A percentile compares a stretch with the other conserved stretches of the same genome.
Evolutionary conservation across 805 yeast genomes (phyloP).

Genomic region (Starmerella tilneyi): DNA sequence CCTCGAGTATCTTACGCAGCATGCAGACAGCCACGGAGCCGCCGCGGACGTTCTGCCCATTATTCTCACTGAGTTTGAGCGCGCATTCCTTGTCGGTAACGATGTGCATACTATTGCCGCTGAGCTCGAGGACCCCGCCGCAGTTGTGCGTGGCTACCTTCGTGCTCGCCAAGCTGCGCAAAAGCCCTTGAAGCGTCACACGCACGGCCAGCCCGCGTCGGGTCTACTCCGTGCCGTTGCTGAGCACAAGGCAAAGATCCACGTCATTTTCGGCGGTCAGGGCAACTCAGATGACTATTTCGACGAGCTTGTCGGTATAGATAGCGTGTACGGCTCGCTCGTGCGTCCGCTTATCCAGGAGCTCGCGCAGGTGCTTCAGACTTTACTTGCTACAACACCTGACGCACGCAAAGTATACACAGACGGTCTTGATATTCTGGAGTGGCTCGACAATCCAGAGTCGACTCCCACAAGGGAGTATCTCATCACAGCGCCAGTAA

Average conservation of each 20-base stretch:
- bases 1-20: constrained; percentile 45
- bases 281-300: constrained; percentile 97
- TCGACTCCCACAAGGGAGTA: constrained; percentile 84
- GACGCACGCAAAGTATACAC: constrained; percentile 82
- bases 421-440: constrained; percentile 79
- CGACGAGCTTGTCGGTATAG: constrained; percentile 84
- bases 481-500: constrained; percentile 79
- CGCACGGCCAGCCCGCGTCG: constrained; percentile 31
- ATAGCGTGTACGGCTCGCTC: constrained; percentile 65
- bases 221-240: constrained; percentile 58
- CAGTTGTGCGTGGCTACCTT: constrained; percentile 70
- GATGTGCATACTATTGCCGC: constrained; percentile 90
- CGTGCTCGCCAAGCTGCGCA: constrained; percentile 44
- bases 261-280: constrained; percentile 96
- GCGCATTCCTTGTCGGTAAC: constrained; percentile 57
- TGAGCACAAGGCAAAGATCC: constrained; percentile 48
- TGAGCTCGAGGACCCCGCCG: constrained; percentile 58
- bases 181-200: constrained; percentile 40
- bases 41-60: constrained; percentile 55
- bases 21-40: constrained; percentile 20
- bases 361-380: constrained; percentile 57
- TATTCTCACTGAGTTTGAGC: constrained; percentile 73
- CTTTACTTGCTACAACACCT: constrained; percentile 57
- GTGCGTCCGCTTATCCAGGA: constrained; percentile 59
- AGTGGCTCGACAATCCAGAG: constrained; percentile 79